Conservation (phyloP, 2,329 filamentous ascomycete genomes). For the Arthrinium puccinioides region DNA sequence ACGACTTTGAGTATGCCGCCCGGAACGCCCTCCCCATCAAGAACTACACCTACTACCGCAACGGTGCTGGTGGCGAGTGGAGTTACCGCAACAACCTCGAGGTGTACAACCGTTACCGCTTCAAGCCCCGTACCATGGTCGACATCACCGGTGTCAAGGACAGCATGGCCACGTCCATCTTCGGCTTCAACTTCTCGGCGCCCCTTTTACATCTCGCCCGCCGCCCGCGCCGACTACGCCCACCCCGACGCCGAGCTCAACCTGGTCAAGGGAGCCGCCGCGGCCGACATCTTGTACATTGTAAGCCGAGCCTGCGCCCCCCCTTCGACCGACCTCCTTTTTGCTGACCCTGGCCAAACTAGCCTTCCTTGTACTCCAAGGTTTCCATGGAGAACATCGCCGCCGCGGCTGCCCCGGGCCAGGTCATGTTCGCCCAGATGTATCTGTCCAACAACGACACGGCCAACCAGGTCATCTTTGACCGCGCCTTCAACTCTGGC, state of each 20-base stretch:
- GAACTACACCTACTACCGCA: constrained; percentile 51
- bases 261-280: constrained; percentile 39
- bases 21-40: constrained; percentile 35
- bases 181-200: constrained; percentile 44
- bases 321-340: too few species aligned
- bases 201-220: constrained; percentile 50
- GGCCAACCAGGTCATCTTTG: constrained; percentile 6
- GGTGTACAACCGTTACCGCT: constrained; percentile 38
- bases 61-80: constrained; percentile 48
- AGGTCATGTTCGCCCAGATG: constrained; percentile 14
- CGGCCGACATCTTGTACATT: constrained; percentile 44
- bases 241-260: constrained; percentile 40
- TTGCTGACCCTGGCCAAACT: neutral
- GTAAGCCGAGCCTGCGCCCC: constrained; percentile 14
- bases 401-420: constrained; percentile 21
- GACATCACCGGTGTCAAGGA: constrained; percentile 38
- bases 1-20: constrained; percentile 47
- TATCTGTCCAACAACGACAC: constrained; percentile 16
- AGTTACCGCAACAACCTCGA: constrained; percentile 51
- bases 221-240: constrained; percentile 35
- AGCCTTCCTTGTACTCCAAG: constrained; percentile 26
- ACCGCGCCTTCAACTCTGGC: constrained; percentile 9
- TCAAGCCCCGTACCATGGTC: constrained; percentile 41
- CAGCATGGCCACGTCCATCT: constrained; percentile 36
- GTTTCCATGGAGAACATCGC: constrained; percentile 29